Evolutionary conservation across 129 eudicot genomes (phyloP).

Genomic region (Mikania micrantha): DNA sequence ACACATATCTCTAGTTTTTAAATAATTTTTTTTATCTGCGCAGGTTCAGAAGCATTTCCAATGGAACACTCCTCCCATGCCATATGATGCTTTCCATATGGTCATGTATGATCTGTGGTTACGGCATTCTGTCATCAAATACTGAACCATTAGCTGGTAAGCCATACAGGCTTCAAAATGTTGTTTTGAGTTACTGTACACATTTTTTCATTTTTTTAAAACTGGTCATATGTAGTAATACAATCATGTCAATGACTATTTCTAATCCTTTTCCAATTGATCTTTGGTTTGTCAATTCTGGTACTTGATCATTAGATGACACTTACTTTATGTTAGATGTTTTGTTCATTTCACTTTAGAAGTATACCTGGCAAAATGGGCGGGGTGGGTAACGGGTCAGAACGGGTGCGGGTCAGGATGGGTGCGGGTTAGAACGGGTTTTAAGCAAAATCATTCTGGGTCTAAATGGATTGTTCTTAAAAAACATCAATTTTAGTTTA

Average conservation of each 20-base stretch:
- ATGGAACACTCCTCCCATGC: slow-evolving; percentile 79
- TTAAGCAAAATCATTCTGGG: no score
- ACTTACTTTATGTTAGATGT: neutral
- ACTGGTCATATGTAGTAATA: slow-evolving; percentile 23
- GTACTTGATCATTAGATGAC: neutral
- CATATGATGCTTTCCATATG: slow-evolving; percentile 76
- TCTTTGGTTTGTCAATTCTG: slow-evolving; percentile 6
- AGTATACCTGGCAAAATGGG: no score
- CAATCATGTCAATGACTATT: slow-evolving; percentile 13
- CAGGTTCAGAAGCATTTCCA: slow-evolving; percentile 86
- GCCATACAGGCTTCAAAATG: slow-evolving; percentile 6
- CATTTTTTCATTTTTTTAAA: slow-evolving; percentile 31
- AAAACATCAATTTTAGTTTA: no score
- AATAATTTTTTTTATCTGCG: neutral
- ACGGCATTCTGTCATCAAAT: slow-evolving; percentile 72
- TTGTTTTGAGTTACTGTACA: slow-evolving; percentile 25
- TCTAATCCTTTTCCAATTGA: slow-evolving; percentile 19
- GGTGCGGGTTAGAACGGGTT: no score
- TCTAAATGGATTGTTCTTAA: no score
- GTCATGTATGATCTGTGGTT: slow-evolving; percentile 82
- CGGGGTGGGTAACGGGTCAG: no score
- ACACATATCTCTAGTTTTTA: neutral
- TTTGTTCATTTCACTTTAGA: neutral
- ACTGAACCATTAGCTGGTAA: slow-evolving; percentile 25
- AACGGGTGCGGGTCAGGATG: no score